Evolutionary conservation across 495 filamentous ascomycete genomes (phyloP).

Genomic region (Penicillium simplicissimum): DNA sequence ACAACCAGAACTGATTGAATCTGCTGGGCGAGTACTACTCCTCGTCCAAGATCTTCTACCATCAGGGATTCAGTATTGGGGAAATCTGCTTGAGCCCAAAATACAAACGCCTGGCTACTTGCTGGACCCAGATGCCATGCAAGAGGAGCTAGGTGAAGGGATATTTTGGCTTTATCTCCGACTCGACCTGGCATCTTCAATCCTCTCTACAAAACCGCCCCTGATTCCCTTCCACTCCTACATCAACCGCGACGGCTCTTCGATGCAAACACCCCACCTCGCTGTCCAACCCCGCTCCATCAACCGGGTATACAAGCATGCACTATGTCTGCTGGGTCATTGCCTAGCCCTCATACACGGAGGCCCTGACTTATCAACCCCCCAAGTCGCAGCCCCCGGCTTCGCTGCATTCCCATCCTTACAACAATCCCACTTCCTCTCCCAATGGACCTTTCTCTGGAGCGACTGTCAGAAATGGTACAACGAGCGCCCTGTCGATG

Average conservation of each 20-base stretch:
- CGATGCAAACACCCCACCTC: constrained; percentile 8
- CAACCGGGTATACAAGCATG: constrained; percentile 22
- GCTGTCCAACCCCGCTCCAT: constrained; percentile 9
- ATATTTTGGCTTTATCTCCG: constrained; percentile 28
- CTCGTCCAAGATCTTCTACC: constrained; percentile 24
- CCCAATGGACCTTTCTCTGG: constrained; percentile 32
- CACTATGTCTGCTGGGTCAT: constrained; percentile 24
- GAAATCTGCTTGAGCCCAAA: constrained; percentile 3
- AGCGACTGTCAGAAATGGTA: constrained; percentile 34
- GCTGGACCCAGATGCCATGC: background rate
- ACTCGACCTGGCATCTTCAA: constrained; percentile 26
- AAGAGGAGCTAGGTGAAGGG: constrained; percentile 23
- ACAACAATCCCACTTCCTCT: constrained; percentile 29
- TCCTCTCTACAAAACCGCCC: constrained; percentile 15
- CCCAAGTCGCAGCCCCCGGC: constrained; percentile 9
- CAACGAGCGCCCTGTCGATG: constrained; percentile 28
- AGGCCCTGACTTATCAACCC: constrained; percentile 15
- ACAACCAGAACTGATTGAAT: constrained; percentile 18
- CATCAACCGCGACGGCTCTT: constrained; percentile 25
- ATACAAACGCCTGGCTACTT: constrained; percentile 10
- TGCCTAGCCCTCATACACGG: constrained; percentile 25
- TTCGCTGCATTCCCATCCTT: constrained; percentile 24
- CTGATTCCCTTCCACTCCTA: constrained; percentile 25
- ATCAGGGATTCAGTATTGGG: constrained; percentile 23
- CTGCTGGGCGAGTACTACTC: constrained; percentile 16